Base-by-base conservation (phyloP, 192 early-diverging fungal species). In the Helicostylum pulchrum region DNA sequence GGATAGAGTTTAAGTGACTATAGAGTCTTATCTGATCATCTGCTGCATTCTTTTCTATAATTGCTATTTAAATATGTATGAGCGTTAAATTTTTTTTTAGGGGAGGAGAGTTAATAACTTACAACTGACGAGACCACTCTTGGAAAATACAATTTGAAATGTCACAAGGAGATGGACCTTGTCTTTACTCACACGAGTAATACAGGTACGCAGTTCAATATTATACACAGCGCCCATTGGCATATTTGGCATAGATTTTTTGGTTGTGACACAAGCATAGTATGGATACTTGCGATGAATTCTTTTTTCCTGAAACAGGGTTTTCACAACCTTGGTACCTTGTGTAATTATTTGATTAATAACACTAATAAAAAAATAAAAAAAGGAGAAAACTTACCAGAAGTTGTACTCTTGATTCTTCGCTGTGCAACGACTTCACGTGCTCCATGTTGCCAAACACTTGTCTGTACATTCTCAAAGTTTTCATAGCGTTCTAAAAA, bases 291-390 rank as follows among this genome's bases (percentile, higher is more conserved):
- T 77, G 49, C 72, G 68, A 62, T 76, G 53, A 17, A 73, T 60
- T 51, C 70, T 78, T 21, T 68, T 70, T 47, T 84, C 78, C 7
- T 68, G 61, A 39, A 80, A 53, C 31, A 70, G 61, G 9, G 76
- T 79, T 65, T 78, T 79, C 11, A 80, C 79, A 8, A 69, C 71
- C 62, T 74, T 78, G 43, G 82, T 78, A 45, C 80, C 80, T 64
- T n/a, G 59, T 23, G 36, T 39, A 39, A 39, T 39, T 39, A 39
- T 39, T 39, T 39, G 9, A 3, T 10, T 9, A 39, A 2, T 31
- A 51, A 50, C 12, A 21, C 21, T 17, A 8, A n/a, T n/a, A n/a
- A n/a, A n/a, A n/a, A n/a, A n/a, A 47, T 31, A 61, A 6, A 34
- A 2, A 60, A 26, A 32, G 8, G 11, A 32, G 31, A 32, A 54